Percentiles rank a stretch among this genome's conserved stretches.
These are phyloP conservation scores for Colletotrichum costaricense DNA, from an alignment of 2,329 filamentous ascomycete genomes.

Conservation along the genomic window DNA sequence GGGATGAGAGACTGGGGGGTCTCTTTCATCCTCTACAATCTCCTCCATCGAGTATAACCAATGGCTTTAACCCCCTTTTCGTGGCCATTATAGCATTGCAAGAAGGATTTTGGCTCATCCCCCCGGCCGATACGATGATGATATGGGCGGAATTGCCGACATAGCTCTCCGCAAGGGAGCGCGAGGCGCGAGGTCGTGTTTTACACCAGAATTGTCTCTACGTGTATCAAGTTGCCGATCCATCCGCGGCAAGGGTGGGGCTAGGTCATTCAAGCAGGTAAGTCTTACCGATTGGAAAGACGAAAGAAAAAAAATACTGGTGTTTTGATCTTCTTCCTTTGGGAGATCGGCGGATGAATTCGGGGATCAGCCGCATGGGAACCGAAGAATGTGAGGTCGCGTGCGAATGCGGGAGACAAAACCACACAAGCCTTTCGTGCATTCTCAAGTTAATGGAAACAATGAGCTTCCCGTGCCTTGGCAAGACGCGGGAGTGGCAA, in stretches of 20 bases:
- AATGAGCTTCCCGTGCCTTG: not conserved
- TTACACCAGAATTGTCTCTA: not conserved
- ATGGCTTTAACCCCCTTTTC: not conserved
- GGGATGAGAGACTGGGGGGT: not conserved
- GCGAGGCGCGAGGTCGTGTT: not conserved
- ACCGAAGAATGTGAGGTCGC: not conserved
- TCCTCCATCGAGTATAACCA: not conserved
- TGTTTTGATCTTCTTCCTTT: not conserved
- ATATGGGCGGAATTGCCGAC: not conserved
- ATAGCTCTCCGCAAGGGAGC: not conserved
- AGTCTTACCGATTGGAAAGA: not conserved
- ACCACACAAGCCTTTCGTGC: not conserved
- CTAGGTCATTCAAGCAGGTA: not conserved
- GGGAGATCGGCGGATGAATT: not conserved
- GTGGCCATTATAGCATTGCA: not conserved
- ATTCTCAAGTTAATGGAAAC: not conserved
- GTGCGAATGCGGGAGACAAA: too few relatives aligned
- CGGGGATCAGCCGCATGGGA: not conserved
- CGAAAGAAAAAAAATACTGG: not conserved
- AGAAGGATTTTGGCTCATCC: not conserved
- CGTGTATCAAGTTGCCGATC: conserved; percentile 2
- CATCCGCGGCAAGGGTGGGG: not conserved
- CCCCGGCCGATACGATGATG: not conserved
- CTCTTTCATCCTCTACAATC: not conserved
- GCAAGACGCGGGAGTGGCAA: not conserved